These are phyloP conservation scores for Peniophora sp. DNA, from an alignment of 1,284 basidiomycete species.

Conservation along the genomic window DNA sequence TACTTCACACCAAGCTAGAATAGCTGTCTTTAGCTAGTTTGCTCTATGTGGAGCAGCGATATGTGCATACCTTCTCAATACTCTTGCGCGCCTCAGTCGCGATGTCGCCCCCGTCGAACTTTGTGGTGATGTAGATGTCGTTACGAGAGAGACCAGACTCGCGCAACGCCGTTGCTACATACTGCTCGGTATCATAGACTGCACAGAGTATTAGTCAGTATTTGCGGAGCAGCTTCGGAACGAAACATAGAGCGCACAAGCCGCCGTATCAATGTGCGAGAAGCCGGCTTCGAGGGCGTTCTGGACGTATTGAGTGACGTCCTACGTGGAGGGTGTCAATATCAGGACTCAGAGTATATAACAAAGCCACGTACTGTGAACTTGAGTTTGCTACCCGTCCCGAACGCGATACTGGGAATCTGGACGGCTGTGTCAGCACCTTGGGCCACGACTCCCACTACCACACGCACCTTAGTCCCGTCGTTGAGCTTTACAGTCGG, in stretches of 20 bases:
- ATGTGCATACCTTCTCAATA: constrained; percentile 46
- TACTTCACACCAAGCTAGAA: constrained; percentile 53
- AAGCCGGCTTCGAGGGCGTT: constrained; percentile 27
- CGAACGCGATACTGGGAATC: constrained; percentile 11
- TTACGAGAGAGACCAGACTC: constrained; percentile 25
- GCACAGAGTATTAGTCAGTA: neutral
- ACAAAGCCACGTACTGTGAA: neutral
- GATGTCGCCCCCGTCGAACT: constrained; percentile 44
- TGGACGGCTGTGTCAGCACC: neutral
- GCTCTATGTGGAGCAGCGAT: too few species aligned
- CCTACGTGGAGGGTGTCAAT: constrained; percentile 11
- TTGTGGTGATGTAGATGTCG: constrained; percentile 36
- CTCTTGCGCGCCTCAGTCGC: constrained; percentile 48
- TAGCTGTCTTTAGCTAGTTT: too few species aligned
- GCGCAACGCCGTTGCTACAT: constrained; percentile 28
- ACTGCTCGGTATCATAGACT: constrained; percentile 34
- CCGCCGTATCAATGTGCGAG: constrained; percentile 26
- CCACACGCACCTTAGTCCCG: constrained; percentile 6
- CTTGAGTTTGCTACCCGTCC: constrained; percentile 8
- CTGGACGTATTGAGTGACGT: constrained; percentile 25
- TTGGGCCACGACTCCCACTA: neutral
- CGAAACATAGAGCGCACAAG: constrained; percentile 9
- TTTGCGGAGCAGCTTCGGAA: neutral
- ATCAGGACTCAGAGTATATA: neutral
- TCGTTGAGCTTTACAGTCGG: constrained; percentile 8